Conservation (phyloP, 2,329 filamentous ascomycete species). For the Hawksworthiomyces lignivorus region DNA sequence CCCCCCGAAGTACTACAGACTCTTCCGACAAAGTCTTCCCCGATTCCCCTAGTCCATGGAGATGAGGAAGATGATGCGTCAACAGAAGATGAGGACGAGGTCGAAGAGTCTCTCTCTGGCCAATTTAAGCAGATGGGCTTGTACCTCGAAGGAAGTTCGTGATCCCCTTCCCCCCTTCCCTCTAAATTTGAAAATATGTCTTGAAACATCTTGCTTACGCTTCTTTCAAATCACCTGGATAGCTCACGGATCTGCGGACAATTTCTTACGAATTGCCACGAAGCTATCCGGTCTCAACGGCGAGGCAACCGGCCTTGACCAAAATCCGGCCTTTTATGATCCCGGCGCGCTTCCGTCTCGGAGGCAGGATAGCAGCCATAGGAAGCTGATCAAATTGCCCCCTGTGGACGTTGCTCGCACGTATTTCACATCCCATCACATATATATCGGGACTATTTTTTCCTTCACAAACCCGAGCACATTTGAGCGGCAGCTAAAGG, state of each 20-base stretch:
- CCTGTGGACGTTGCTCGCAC: conserved; percentile 42
- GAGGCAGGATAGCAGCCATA: conserved; percentile 13
- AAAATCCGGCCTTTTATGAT: conserved; percentile 26
- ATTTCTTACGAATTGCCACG: conserved; percentile 29
- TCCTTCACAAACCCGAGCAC: conserved; percentile 39
- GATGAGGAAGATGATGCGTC: neutral
- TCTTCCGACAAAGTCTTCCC: neutral
- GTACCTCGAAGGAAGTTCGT: conserved; percentile 17
- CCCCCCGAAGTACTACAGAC: neutral
- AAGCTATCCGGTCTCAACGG: conserved; percentile 21
- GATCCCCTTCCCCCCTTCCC: neutral
- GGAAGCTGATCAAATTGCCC: conserved; percentile 30
- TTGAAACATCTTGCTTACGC: neutral
- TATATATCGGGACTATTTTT: conserved; percentile 51
- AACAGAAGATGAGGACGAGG: neutral
- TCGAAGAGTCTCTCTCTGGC: conserved; percentile 4
- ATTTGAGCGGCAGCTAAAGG: conserved; percentile 37
- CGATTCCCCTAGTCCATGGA: no score
- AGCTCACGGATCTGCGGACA: conserved; percentile 30
- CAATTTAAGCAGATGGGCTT: conserved; percentile 18
- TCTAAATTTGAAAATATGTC: neutral
- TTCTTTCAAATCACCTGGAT: conserved; percentile 23
- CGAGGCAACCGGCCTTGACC: conserved; percentile 25
- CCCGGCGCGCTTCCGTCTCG: conserved; percentile 26
- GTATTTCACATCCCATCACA: conserved; percentile 36